Conservation (phyloP, 2,329 filamentous ascomycete species). For the Pseudogymnoascus sp. region DNA sequence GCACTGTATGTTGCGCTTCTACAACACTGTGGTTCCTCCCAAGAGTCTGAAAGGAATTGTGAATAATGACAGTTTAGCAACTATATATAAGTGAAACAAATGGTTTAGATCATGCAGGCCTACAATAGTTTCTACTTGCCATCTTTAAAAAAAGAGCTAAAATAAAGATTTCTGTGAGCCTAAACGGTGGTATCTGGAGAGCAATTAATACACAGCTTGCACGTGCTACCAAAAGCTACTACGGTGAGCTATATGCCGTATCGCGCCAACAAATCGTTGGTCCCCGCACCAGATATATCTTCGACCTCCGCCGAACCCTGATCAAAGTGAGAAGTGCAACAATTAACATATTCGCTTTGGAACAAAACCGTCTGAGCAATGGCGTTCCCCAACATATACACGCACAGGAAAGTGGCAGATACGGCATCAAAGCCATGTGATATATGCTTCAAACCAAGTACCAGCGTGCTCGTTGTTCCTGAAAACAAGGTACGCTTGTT, state of each 20-base stretch:
- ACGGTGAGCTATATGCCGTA: slow-evolving; percentile 4
- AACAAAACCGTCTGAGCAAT: background rate
- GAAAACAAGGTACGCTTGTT: slow-evolving; percentile 66
- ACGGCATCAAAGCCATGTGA: slow-evolving; percentile 76
- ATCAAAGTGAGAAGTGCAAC: slow-evolving; percentile 1
- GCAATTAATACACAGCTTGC: background rate
- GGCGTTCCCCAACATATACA: slow-evolving; percentile 68
- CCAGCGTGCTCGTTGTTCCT: slow-evolving; percentile 78
- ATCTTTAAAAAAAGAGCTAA: background rate
- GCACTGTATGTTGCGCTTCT: background rate
- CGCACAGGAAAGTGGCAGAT: slow-evolving; percentile 79
- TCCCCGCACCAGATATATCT: background rate
- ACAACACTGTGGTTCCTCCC: background rate
- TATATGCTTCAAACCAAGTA: slow-evolving; percentile 83
- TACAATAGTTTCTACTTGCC: background rate
- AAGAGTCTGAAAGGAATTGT: background rate
- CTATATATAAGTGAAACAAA: background rate
- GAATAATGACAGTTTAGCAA: background rate
- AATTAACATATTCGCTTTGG: background rate
- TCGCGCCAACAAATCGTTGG: slow-evolving; percentile 1
- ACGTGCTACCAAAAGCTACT: slow-evolving; percentile 2
- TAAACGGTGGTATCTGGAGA: background rate
- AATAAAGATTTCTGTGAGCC: background rate
- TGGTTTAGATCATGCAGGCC: background rate
- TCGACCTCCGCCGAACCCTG: background rate